Conservation (phyloP, 164 flowering plant species). For the Piper betle region DNA sequence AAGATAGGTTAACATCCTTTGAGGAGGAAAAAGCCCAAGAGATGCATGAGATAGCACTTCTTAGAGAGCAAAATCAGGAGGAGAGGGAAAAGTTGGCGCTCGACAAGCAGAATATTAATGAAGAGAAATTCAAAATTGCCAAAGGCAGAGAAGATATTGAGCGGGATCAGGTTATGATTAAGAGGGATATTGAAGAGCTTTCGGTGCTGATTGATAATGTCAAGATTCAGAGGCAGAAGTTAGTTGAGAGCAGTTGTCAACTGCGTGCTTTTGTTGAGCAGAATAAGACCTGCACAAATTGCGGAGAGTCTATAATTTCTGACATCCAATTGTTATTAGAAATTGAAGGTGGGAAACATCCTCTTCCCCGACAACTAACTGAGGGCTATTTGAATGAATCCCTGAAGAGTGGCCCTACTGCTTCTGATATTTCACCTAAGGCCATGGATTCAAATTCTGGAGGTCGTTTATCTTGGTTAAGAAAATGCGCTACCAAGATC, state of each 20-base stretch:
- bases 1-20: conserved; percentile 36
- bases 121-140: conserved; percentile 35
- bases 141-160: conserved; percentile 39
- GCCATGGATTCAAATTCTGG: conserved; percentile 15
- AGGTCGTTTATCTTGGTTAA: conserved; percentile 42
- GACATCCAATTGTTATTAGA: conserved; percentile 32
- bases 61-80: conserved; percentile 37
- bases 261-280: conserved; percentile 47
- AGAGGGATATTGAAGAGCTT: conserved; percentile 55
- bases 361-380: conserved; percentile 24
- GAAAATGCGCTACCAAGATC: conserved; percentile 49
- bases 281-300: conserved; percentile 40
- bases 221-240: conserved; percentile 42
- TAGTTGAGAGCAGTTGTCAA: conserved; percentile 30
- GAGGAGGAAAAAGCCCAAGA: conserved; percentile 40
- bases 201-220: conserved; percentile 46
- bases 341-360: conserved; percentile 14
- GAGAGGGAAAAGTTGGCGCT: conserved; percentile 50
- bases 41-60: conserved; percentile 19
- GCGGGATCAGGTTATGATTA: conserved; percentile 45
- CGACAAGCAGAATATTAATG: conserved; percentile 32
- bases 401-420: conserved; percentile 9
- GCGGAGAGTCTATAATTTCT: conserved; percentile 48
- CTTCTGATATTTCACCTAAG: conserved; percentile 17
- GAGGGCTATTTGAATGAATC: conserved; percentile 19